Evolutionary conservation across 306 rosid genomes (phyloP).

Genomic region (Acacia melanoxylon): DNA sequence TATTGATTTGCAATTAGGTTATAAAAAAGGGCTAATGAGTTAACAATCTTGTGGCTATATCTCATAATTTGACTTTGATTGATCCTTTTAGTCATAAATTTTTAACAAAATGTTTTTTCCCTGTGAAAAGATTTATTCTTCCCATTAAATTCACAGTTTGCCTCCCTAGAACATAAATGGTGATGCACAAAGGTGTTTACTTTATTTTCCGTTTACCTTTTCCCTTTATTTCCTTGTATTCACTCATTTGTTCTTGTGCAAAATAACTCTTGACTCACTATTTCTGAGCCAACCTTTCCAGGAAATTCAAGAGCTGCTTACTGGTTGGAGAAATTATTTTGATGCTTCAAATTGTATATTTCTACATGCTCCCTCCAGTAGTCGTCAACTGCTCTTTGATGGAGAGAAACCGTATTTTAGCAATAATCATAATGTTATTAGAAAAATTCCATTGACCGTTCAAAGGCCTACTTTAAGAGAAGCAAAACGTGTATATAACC

Average conservation of each 20-base stretch:
- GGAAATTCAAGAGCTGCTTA: constrained; percentile 93
- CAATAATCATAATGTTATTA: constrained; percentile 46
- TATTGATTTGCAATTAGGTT: background rate
- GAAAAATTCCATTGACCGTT: constrained; percentile 68
- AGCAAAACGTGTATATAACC: constrained; percentile 72
- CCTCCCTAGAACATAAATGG: background rate
- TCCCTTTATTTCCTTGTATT: constrained; percentile 1
- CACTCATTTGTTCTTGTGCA: background rate
- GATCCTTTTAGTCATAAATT: constrained; percentile 4
- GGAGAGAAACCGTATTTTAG: constrained; percentile 73
- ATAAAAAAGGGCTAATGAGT: background rate
- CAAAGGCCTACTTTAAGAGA: constrained; percentile 91
- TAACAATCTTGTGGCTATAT: background rate
- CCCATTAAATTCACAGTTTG: constrained; percentile 3
- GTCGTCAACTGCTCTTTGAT: constrained; percentile 75
- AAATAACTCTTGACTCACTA: constrained; percentile 23
- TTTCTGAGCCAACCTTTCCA: constrained; percentile 34
- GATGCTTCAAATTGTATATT: constrained; percentile 75
- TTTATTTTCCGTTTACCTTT: background rate
- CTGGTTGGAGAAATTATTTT: constrained; percentile 80
- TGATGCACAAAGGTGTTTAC: background rate
- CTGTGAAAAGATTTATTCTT: background rate
- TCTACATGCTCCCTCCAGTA: constrained; percentile 79
- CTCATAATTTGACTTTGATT: background rate
- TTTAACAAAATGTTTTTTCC: constrained; percentile 1